Conservation (phyloP, 2,329 filamentous ascomycete species). For the Xylaria arbuscula region DNA sequence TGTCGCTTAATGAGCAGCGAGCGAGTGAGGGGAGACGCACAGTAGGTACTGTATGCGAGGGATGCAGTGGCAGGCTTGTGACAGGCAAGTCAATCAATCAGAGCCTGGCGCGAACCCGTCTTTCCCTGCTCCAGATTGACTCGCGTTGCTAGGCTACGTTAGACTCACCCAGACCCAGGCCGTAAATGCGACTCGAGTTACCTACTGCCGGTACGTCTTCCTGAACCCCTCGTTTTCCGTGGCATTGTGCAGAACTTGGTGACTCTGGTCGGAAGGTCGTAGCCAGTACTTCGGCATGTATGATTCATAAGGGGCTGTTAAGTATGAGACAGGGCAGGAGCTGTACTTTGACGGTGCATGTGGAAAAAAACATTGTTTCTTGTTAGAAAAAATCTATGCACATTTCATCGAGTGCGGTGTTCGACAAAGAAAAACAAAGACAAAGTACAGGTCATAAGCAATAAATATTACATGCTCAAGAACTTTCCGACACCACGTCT, state of each 20-base stretch:
- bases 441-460: conserved; percentile 54
- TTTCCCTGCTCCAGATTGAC: not conserved
- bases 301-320: conserved; percentile 1
- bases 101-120: conserved; percentile 13
- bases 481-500: conserved; percentile 51
- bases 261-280: not conserved
- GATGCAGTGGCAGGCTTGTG: conserved; percentile 25
- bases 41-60: conserved; percentile 15
- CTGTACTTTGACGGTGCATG: not conserved
- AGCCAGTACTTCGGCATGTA: not conserved
- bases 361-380: conserved; percentile 15
- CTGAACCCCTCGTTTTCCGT: conserved; percentile 9
- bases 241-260: not conserved
- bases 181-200: not conserved
- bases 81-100: not conserved
- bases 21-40: not conserved
- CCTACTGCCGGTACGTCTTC: conserved; percentile 8
- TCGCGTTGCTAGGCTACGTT: not conserved
- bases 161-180: not conserved
- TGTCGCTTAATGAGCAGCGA: not conserved
- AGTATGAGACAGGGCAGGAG: not conserved
- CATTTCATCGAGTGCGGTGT: conserved; percentile 48
- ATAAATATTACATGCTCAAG: conserved; percentile 63
- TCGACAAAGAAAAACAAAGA: conserved; percentile 48
- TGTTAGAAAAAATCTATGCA: conserved; percentile 39